Conservation (phyloP, 331 rosid genomes). For the Malus hybrid region DNA sequence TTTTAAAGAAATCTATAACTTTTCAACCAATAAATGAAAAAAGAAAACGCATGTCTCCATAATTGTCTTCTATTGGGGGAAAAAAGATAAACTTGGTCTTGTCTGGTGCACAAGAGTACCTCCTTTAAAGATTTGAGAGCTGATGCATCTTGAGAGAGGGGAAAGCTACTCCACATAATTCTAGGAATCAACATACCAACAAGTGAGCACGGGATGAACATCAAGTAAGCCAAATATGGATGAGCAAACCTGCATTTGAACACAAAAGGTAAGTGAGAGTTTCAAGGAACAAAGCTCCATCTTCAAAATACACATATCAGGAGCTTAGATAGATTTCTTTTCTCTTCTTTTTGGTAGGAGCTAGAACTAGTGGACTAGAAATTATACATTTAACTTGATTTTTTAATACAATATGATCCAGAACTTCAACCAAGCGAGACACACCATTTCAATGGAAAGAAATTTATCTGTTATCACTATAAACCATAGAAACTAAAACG, state of each 20-base stretch:
- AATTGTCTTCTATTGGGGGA: not conserved
- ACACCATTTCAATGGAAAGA: not conserved
- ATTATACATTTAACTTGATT: not conserved
- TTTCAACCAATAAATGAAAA: not conserved
- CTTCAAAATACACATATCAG: constrained; percentile 5
- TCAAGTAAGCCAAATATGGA: constrained; percentile 85
- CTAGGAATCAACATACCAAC: constrained; percentile 78
- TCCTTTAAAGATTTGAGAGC: constrained; percentile 49
- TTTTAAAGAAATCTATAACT: not conserved
- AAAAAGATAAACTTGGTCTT: not conserved
- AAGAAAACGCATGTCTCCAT: not conserved
- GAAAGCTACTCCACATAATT: constrained; percentile 52
- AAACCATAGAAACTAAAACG: constrained; percentile 6
- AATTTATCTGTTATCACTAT: not conserved
- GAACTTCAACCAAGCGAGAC: constrained; percentile 10
- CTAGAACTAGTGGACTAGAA: not conserved
- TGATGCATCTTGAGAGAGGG: constrained; percentile 60
- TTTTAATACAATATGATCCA: not conserved
- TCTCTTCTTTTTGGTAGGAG: not conserved
- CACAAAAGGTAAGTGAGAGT: constrained; percentile 21
- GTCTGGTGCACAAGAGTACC: constrained; percentile 32
- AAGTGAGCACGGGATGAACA: constrained; percentile 80
- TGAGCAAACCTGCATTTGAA: constrained; percentile 71
- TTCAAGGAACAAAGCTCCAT: constrained; percentile 5
- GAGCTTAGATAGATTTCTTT: not conserved